Evolutionary conservation across 108 stramenopile species (phyloP).

Genomic region (Nitzschia sp.): DNA sequence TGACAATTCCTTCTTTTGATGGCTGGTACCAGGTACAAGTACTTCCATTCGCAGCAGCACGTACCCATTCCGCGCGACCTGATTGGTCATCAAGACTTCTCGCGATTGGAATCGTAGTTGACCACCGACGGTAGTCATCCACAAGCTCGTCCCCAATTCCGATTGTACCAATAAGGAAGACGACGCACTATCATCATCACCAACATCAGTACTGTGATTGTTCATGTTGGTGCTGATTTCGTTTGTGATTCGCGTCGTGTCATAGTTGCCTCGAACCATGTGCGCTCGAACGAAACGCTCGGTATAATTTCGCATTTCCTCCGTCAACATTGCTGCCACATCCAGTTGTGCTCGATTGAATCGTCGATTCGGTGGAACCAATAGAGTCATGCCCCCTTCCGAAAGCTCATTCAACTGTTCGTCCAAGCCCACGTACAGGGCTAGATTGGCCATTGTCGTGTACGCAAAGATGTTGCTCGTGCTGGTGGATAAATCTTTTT

Average conservation of each 20-base stretch:
- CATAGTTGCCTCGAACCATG: slow-evolving; percentile 26
- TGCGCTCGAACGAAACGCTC: slow-evolving; percentile 24
- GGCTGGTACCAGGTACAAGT: not conserved
- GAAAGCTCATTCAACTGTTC: slow-evolving; percentile 21
- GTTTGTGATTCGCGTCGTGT: slow-evolving; percentile 10
- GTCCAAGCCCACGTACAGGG: slow-evolving; percentile 23
- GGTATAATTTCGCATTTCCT: slow-evolving; percentile 26
- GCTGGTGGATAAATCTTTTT: not conserved
- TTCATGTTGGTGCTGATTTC: no score
- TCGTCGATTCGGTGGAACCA: slow-evolving; percentile 41
- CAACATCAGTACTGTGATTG: no score
- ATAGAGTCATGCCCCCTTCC: slow-evolving; percentile 26
- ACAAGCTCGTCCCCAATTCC: slow-evolving; percentile 31
- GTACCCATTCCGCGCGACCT: slow-evolving; percentile 27
- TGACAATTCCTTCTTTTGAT: no score
- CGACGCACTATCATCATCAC: slow-evolving; percentile 5
- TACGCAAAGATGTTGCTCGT: slow-evolving; percentile 17
- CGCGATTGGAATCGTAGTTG: slow-evolving; percentile 33
- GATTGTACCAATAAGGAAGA: slow-evolving; percentile 19
- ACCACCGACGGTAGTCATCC: slow-evolving; percentile 30
- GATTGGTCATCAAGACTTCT: slow-evolving; percentile 20
- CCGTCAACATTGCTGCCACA: slow-evolving; percentile 14
- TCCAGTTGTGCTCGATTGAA: slow-evolving; percentile 41
- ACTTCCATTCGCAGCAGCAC: slow-evolving; percentile 3
- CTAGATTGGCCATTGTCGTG: slow-evolving; percentile 36